Base-by-base conservation (phyloP, 257 asterid genomes). In the Solanum rostratum region DNA sequence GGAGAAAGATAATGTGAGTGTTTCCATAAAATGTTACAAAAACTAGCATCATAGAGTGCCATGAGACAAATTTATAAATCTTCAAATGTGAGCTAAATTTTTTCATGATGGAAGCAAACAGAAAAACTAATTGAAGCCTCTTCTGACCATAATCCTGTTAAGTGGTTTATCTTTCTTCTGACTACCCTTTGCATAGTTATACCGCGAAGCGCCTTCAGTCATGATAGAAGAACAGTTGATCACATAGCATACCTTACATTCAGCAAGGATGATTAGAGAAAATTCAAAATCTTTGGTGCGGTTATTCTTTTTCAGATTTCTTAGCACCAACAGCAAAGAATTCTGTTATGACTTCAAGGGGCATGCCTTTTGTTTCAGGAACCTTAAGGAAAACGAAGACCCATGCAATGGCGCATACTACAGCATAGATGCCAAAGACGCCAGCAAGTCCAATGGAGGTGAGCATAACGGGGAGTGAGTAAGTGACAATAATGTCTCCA, bases 321-420 rank as follows among this genome's bases (percentile, higher is more conserved):
- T 90, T 92, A 33, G 98, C 98, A 27, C 98, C 98, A 22, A 93
- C 90, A 5, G 97, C 97, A 3, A 95, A 95, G 92, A 95, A 94
- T 65, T 95, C 98, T 1, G 98, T 90, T 65, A 95, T 95, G 87
- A 95, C 98, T 88, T 95, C 98, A 27, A 95, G 97, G 16, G 98
- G 98, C 98, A 95, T 95, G 74, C 98, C 98, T 87, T 95, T 95
- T 8, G 98, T 95, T 84, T 95, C 98, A 0, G 98, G 98, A n/a
- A 95, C 98, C 86, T 92, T 92, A 24, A 94, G 80, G 93, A 54
- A 95, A 13, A 93, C 95, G 20, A 95, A 95, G 82, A 94, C 62
- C 98, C 98, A 95, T 0, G 98, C 88, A 1, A 93, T 66, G 80
- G 88, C 39, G 85, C 98, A 93, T 43, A 93, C 96, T 12, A 90